Evolutionary conservation across 2,329 filamentous ascomycete genomes (phyloP), one percentile per base, ranked within the genome.

Genomic region (Xylaria sp.): DNA sequence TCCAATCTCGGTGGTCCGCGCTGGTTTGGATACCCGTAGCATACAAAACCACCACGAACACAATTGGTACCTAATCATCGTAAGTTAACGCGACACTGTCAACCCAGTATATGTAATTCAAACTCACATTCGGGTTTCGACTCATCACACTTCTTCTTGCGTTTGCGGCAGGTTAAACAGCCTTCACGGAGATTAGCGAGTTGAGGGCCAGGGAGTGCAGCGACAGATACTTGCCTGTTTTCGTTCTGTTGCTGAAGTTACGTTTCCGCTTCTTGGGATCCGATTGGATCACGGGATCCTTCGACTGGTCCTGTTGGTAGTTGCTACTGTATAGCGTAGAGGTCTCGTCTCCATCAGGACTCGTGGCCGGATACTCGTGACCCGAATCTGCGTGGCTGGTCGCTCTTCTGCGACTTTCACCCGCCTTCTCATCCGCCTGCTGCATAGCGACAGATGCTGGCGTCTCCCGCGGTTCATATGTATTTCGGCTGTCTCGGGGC

Each of bases 91-190:
- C 37, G 8, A 42, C 16, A 39, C n/a, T 51, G 16, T 18, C 48
- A 47, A 50, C 48, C 8, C 18, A 13, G 4, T n/a, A 23, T 37
- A 16, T 16, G 16, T 16, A 1, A 52, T 54, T 39, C 37, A 16
- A 42, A 80, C 89, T 80, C 80, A 95, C 94, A 97, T 74, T 91
- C 86, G 30, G 94, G 94, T 74, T 96, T 95, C 57, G 83, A 84
- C 78, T 97, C 94, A 72, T 97, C 93, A 71, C 94, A 97, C 76
- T 97, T 97, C 85, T 97, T 97, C 82, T 97, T 97, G 60, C 93
- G 84, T 71, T 85, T 85, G 61, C 93, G 83, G 73, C 93, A 97
- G 4, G 93, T 97, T 75, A 96, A 85, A 73, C 93, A 97, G 35
- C 65, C 65, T 67, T 54, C 9, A 8, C 3, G 39, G 30, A 55